Percentiles rank a stretch among this genome's conserved stretches.
Conservation (phyloP, 805 yeast species). For the Hanseniaspora valbyensis region DNA sequence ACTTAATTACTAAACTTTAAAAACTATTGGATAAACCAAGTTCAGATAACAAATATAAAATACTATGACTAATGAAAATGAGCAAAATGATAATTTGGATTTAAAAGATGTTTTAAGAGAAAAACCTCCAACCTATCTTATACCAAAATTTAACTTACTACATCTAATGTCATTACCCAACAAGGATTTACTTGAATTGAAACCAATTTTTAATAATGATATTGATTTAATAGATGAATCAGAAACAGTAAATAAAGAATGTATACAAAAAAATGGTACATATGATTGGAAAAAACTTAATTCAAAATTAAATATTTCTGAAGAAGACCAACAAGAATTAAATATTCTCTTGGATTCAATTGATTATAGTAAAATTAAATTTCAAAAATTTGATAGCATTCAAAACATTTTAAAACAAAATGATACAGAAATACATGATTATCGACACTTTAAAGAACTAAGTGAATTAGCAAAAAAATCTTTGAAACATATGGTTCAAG, state of each 20-base stretch:
- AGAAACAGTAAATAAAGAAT: neutral
- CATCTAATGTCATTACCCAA: neutral
- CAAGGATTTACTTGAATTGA: neutral
- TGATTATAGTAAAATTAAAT: neutral
- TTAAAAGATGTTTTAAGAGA: neutral
- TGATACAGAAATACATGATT: neutral
- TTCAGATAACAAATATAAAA: too few relatives aligned
- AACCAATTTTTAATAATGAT: neutral
- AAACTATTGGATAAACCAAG: too few relatives aligned
- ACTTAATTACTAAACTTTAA: too few relatives aligned
- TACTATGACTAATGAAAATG: neutral
- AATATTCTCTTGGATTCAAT: neutral
- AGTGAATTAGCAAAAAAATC: slow-evolving; percentile 23
- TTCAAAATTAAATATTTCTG: neutral
- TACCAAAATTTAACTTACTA: slow-evolving; percentile 3
- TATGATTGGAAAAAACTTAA: neutral
- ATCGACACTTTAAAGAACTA: slow-evolving; percentile 16
- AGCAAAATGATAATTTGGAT: neutral
- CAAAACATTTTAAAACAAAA: neutral
- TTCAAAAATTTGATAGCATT: neutral
- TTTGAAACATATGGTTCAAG: slow-evolving; percentile 30
- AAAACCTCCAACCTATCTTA: neutral
- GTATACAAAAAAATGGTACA: neutral
- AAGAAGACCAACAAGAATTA: neutral
- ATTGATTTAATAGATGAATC: neutral